Percentiles rank a stretch among this genome's conserved stretches.
These are phyloP conservation scores for Sporothrix luriei DNA, from an alignment of 2,329 filamentous ascomycete genomes.

Conservation along the genomic window DNA sequence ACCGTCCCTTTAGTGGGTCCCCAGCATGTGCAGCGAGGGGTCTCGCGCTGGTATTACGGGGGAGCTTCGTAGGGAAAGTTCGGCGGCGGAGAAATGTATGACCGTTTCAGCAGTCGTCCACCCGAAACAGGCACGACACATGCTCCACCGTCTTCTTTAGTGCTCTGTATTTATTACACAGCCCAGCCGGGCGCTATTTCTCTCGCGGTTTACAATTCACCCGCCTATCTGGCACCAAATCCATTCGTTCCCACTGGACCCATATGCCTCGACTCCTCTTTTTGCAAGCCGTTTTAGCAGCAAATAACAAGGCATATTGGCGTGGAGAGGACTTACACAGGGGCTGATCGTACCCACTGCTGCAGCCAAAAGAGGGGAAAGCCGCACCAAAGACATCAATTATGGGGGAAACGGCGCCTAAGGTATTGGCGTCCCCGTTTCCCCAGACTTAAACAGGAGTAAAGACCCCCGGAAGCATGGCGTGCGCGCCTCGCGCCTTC, in stretches of 20 bases:
- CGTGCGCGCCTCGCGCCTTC: not conserved
- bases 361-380: constrained; percentile 8
- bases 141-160: not conserved
- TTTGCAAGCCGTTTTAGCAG: constrained; percentile 4
- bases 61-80: not conserved
- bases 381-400: constrained; percentile 1
- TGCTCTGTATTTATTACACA: not conserved
- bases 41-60: not conserved
- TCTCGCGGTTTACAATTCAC: not conserved
- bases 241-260: not conserved
- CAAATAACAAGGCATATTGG: constrained; percentile 10
- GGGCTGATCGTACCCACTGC: constrained; percentile 23
- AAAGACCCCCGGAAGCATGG: constrained; percentile 1
- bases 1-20: constrained; percentile 10
- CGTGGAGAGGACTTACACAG: constrained; percentile 21
- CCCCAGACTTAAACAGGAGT: constrained; percentile 25
- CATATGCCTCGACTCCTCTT: constrained; percentile 11
- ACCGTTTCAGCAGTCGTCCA: constrained; percentile 4
- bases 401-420: constrained; percentile 27
- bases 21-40: not conserved
- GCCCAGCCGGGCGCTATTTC: not conserved
- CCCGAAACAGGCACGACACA: not conserved
- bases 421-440: constrained; percentile 22
- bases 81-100: constrained; percentile 28
- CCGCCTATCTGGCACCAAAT: not conserved